These are phyloP conservation scores for Alopecurus myosuroides DNA, from an alignment of 176 grass and related monocot species.

Conservation along the genomic window DNA sequence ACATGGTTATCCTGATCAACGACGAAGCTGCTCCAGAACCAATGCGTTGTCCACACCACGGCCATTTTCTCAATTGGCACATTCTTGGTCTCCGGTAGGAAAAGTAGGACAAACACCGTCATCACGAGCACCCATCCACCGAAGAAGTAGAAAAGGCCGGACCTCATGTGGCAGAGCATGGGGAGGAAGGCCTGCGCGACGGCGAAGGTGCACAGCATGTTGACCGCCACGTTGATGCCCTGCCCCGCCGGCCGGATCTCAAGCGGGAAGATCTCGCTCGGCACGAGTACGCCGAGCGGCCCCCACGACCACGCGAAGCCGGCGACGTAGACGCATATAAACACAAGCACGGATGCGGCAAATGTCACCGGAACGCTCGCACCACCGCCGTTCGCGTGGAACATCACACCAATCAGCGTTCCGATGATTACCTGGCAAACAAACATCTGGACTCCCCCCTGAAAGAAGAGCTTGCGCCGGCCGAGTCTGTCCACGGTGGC, in stretches of 20 bases:
- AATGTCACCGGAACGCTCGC: conserved; percentile 21
- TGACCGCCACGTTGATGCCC: conserved; percentile 83
- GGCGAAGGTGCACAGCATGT: conserved; percentile 93
- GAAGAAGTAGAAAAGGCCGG: conserved; percentile 86
- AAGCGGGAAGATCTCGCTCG: conserved; percentile 91
- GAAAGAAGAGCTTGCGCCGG: not conserved
- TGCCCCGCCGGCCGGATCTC: conserved; percentile 85
- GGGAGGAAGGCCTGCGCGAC: conserved; percentile 73
- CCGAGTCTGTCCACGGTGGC: conserved; percentile 10
- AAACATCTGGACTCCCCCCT: conserved; percentile 1
- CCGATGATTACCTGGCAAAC: not conserved
- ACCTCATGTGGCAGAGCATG: conserved; percentile 92
- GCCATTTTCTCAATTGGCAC: conserved; percentile 92
- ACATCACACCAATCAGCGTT: not conserved
- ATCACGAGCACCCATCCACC: conserved; percentile 80
- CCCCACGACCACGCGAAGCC: conserved; percentile 97
- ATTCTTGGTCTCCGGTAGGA: conserved; percentile 93
- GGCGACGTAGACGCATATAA: conserved; percentile 85
- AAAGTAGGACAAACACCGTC: conserved; percentile 67
- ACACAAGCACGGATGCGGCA: not conserved
- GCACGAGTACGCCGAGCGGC: conserved; percentile 74
- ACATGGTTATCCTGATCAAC: conserved; percentile 8
- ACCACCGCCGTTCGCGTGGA: conserved; percentile 20
- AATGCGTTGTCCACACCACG: conserved; percentile 65
- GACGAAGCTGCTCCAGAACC: conserved; percentile 83